Conservation (phyloP, 1,139 yeast genomes). For the Geotrichum candidum region DNA sequence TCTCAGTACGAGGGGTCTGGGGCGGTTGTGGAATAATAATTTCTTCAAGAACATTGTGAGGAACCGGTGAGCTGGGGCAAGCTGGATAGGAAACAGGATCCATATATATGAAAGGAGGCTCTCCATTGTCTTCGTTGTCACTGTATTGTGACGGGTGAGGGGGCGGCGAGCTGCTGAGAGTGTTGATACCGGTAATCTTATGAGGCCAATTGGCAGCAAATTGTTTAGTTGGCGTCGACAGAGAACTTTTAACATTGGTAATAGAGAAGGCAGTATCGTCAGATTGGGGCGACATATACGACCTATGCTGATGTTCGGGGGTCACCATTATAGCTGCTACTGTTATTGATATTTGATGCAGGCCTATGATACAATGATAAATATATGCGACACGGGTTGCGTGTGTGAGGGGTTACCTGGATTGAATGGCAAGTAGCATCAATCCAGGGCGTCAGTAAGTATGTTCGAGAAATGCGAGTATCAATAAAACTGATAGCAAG, state of each 20-base stretch:
- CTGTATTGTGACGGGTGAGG: neutral
- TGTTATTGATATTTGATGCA: neutral
- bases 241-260: neutral
- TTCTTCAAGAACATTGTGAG: neutral
- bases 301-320: neutral
- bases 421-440: neutral
- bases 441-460: neutral
- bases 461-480: neutral
- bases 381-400: neutral
- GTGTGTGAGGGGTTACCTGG: neutral
- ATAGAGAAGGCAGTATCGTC: neutral
- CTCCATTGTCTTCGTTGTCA: neutral
- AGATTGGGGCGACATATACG: neutral
- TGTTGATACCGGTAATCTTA: neutral
- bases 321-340: neutral
- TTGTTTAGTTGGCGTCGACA: neutral
- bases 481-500: neutral
- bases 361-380: neutral
- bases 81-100: constrained; percentile 1
- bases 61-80: neutral
- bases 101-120: neutral
- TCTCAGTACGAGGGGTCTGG: neutral
- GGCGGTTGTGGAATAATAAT: constrained; percentile 1
- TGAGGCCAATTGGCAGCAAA: neutral
- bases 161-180: constrained; percentile 9